Evolutionary conservation across 2,329 filamentous ascomycete species (phyloP).

Genomic region (Fusarium sp.): DNA sequence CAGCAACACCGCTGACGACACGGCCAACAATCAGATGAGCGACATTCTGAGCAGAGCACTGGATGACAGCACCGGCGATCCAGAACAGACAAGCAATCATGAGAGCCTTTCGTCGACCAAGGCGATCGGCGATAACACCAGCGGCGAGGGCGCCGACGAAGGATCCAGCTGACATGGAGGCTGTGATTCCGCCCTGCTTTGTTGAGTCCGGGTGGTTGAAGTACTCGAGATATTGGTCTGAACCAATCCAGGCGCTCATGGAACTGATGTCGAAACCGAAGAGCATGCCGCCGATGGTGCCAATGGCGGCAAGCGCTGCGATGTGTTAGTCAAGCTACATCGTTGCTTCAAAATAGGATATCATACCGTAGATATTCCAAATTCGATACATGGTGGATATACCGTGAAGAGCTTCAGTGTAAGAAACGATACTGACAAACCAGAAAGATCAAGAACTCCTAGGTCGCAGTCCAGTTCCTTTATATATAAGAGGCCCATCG

Average conservation of each 20-base stretch:
- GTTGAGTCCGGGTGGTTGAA: constrained; percentile 62
- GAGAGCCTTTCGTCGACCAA: constrained; percentile 60
- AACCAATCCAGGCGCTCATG: constrained; percentile 69
- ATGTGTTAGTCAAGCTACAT: constrained; percentile 16
- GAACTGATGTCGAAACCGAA: constrained; percentile 70
- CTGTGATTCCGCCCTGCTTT: constrained; percentile 64
- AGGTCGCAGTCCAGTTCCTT: constrained; percentile 14
- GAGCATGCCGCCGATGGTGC: constrained; percentile 58
- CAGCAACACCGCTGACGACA: constrained; percentile 73
- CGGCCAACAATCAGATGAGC: constrained; percentile 66
- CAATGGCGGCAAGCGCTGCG: constrained; percentile 54
- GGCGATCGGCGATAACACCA: constrained; percentile 60
- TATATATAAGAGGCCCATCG: constrained; percentile 32
- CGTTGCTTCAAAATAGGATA: not conserved
- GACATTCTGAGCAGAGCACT: constrained; percentile 69
- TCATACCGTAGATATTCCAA: constrained; percentile 55
- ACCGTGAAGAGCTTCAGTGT: not conserved
- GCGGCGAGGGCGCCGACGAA: constrained; percentile 60
- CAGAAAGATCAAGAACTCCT: not conserved
- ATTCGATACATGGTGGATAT: constrained; percentile 51
- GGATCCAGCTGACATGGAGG: constrained; percentile 63
- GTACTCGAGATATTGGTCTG: constrained; percentile 64
- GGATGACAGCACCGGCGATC: constrained; percentile 70
- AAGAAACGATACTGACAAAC: not conserved
- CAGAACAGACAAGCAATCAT: constrained; percentile 62